phyloP scores from a whole-genome alignment of 768 basidiomycete genomes.

The Mycena metata region DNA sequence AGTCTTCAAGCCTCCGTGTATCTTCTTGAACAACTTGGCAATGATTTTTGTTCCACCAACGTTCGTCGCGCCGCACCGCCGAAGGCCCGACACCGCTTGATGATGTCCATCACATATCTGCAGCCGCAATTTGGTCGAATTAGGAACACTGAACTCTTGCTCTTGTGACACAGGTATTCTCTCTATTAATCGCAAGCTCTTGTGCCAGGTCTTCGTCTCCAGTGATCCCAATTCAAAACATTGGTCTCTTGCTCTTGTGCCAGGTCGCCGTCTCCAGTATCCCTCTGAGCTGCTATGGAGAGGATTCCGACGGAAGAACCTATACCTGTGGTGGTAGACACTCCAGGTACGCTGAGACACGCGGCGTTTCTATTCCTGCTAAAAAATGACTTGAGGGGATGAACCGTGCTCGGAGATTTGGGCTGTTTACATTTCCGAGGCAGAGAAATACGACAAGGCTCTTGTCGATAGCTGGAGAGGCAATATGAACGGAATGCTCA shows the following conservation, averaged over 20 bases:
- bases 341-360: conserved; percentile 28
- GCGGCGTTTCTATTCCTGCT: not conserved
- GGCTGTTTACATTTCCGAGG: conserved; percentile 37
- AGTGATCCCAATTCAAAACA: too few species aligned
- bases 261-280: too few species aligned
- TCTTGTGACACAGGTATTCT: too few species aligned
- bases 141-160: not conserved
- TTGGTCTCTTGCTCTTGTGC: too few species aligned
- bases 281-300: conserved; percentile 30
- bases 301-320: conserved; percentile 10
- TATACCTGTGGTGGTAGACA: conserved; percentile 29
- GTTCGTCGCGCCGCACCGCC: too few species aligned
- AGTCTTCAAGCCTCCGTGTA: too few species aligned
- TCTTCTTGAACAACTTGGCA: too few species aligned
- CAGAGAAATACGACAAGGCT: conserved; percentile 39
- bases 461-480: conserved; percentile 35
- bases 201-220: conserved; percentile 1
- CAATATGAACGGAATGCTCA: conserved; percentile 37
- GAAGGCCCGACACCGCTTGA: too few species aligned
- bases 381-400: conserved; percentile 37
- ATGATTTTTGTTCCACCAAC: too few species aligned
- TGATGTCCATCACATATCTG: too few species aligned
- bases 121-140: too few species aligned
- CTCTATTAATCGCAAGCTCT: too few species aligned
- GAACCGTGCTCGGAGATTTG: conserved; percentile 39